Base-by-base conservation (phyloP, 1,284 basidiomycete genomes). In the Heterobasidion annosum region DNA sequence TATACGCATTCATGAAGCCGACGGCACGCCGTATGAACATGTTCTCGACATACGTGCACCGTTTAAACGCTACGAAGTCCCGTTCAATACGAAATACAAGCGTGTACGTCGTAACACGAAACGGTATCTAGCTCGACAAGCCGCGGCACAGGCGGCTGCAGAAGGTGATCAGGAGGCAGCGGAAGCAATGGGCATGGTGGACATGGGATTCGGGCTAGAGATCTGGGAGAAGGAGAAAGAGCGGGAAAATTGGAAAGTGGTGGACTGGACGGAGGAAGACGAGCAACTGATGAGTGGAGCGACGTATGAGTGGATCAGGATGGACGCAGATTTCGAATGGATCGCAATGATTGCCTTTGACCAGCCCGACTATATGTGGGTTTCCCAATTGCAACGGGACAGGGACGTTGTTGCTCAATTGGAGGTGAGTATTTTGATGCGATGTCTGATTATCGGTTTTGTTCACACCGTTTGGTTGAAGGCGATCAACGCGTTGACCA, bases 71-170 rank as follows among this genome's bases (percentile, higher is more conserved):
- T 98, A 93, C 67, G 93, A 97, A 64, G 93, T 99, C 0, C 95
- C 97, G 1, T 99, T 98, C 78, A 99, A 99, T 68, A 98, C 96
- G n/a, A 99, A 98, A 70, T 98, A 98, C 73, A 99, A 98, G 71
- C 92, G 97, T 58, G 91, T 98, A 15, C 81, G 95, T 51, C 79
- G 96, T 37, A 93, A 95, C 63, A 97, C 93, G 18, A 96, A 96
- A 68, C 88, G 93, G 16, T 97, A 97, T 63, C 81, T 97, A 49
- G 94, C 95, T 8, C 82, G 95, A 35, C 94, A 97, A 68, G 89
- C 91, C 1, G 93, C 93, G 2, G 93, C 94, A 5, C 92, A 93
- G 58, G 90, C 93, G 0, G 94, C 93, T 3, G 94, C 93, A 0
- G 91, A 93, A 61, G 91, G 91, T 48, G 91, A 93, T 58, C 79